phyloP scores from a whole-genome alignment of 441 rosid genomes.

The Pelargonium australe region DNA sequence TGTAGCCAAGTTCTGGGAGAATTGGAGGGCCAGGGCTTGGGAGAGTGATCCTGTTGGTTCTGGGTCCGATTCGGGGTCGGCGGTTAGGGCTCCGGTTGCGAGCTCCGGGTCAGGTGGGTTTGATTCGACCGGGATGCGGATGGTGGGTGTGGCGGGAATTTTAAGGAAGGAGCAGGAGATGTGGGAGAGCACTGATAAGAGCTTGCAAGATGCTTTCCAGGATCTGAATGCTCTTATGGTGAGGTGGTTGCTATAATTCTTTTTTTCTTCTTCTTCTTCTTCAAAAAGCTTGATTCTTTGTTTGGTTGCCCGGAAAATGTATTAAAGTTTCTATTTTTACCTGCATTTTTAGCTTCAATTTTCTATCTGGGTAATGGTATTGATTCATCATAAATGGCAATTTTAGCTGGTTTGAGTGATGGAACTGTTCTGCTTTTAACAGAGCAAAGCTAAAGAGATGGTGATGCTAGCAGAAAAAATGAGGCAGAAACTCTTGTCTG shows the following conservation, averaged over 20 bases:
- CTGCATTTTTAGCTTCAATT: too few species aligned
- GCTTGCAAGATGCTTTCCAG: constrained; percentile 88
- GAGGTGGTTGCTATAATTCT: not conserved
- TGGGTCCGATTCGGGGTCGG: constrained; percentile 21
- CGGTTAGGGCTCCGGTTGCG: constrained; percentile 21
- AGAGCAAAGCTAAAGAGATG: constrained; percentile 96
- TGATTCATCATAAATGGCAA: too few species aligned
- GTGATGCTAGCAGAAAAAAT: constrained; percentile 82
- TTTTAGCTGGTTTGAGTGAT: constrained; percentile 14
- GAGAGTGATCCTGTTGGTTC: constrained; percentile 26
- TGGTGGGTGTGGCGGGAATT: constrained; percentile 85
- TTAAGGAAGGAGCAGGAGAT: constrained; percentile 84
- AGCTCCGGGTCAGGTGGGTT: constrained; percentile 34
- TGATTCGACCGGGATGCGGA: constrained; percentile 67
- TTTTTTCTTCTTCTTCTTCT: not conserved
- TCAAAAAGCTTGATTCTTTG: too few species aligned
- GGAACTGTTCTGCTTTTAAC: constrained; percentile 22
- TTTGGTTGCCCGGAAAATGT: too few species aligned
- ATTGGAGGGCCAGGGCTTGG: constrained; percentile 83
- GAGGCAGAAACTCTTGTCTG: constrained; percentile 82
- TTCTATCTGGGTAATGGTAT: too few species aligned
- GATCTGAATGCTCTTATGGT: constrained; percentile 75
- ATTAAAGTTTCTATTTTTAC: too few species aligned
- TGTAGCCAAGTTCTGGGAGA: constrained; percentile 59
- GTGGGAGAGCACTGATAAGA: constrained; percentile 95